Evolutionary conservation across 345 rosid species (phyloP), one percentile per base, ranked within the genome.

Genomic region (Xanthoceras sorbifolium): DNA sequence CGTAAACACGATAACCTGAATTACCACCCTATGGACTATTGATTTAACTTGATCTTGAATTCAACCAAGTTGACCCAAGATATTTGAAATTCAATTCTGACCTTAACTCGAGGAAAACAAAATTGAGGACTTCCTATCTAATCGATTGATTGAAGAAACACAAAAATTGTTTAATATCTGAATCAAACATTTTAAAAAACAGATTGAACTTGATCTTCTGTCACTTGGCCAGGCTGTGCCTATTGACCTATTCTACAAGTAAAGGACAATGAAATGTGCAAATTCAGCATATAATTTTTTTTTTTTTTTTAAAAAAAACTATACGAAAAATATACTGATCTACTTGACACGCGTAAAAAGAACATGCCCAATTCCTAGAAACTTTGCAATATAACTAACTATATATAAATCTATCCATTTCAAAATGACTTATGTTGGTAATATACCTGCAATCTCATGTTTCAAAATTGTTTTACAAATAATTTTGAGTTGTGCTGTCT

Each of bases 211-310:
- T 36, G 67, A 73, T 42, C 76, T 46, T 36, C 23, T 44, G 59
- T 42, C 68, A 28, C n/a, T 63, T 40, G 11, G 76, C 46, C 76
- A 62, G 76, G 44, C 61, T 73, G 69, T 62, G 59, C 67, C 76
- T 36, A 15, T 72, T 48, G 54, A 72, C 75, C 75, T 9, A 8
- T 26, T 59, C 38, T 25, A 5, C 26, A 26, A 38, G 20, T 15
- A 61, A 73, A 42, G 22, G 36, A 40, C 57, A 61, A 61, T 42
- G 25, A 14, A 18, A 73, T 28, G 4, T 23, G 17, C 57, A 44
- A 52, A 2, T 29, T 52, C 25, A 31, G n/a, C 36, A 69, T 18
- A 69, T 38, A 67, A 15, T 67, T 66, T 32, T 3, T 9, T 23
- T 11, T 25, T 40, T 10, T 3, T 25, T 22, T 23, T 3, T 22